Evolutionary conservation across 2,329 filamentous ascomycete genomes (phyloP).

Genomic region (Venturia carpophila): DNA sequence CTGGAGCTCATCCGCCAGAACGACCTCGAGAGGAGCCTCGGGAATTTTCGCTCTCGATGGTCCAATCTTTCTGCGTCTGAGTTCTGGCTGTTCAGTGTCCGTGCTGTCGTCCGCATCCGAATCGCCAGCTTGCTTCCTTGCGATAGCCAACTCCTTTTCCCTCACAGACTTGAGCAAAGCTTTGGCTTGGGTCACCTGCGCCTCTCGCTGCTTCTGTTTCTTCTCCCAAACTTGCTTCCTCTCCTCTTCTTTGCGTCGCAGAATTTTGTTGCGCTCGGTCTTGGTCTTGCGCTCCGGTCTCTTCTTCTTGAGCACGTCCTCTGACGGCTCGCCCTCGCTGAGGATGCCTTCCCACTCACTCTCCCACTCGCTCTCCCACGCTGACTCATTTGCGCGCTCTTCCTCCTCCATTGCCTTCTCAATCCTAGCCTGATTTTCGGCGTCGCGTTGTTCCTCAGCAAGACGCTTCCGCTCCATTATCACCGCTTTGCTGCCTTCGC

Average conservation of each 20-base stretch:
- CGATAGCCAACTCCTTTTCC: slow-evolving; percentile 1
- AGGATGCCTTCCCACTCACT: slow-evolving; percentile 21
- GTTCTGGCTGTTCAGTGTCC: slow-evolving; percentile 31
- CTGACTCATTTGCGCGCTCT: slow-evolving; percentile 47
- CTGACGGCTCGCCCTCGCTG: slow-evolving; percentile 18
- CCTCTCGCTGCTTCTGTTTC: slow-evolving; percentile 42
- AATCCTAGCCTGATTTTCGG: slow-evolving; percentile 58
- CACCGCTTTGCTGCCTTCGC: slow-evolving; percentile 71
- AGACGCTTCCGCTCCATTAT: slow-evolving; percentile 70
- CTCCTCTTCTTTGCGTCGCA: slow-evolving; percentile 47
- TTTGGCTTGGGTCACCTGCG: slow-evolving; percentile 25
- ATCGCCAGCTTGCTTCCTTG: slow-evolving; percentile 5
- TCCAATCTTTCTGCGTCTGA: slow-evolving; percentile 65
- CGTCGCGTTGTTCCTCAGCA: slow-evolving; percentile 54
- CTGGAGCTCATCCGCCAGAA: slow-evolving; percentile 43
- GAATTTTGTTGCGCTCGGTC: slow-evolving; percentile 19
- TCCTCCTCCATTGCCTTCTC: slow-evolving; percentile 57
- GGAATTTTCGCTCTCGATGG: slow-evolving; percentile 52
- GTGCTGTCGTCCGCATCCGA: slow-evolving; percentile 21
- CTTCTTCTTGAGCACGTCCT: slow-evolving; percentile 17
- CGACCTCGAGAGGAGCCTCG: slow-evolving; percentile 50
- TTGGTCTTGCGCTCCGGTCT: slow-evolving; percentile 20
- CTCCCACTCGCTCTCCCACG: slow-evolving; percentile 25
- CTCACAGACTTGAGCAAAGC: slow-evolving; percentile 25
- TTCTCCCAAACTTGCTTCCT: slow-evolving; percentile 56